Evolutionary conservation across 352 stramenopile species (phyloP), one percentile per base, ranked within the genome.

Genomic region (Phytophthora pistaciae): DNA sequence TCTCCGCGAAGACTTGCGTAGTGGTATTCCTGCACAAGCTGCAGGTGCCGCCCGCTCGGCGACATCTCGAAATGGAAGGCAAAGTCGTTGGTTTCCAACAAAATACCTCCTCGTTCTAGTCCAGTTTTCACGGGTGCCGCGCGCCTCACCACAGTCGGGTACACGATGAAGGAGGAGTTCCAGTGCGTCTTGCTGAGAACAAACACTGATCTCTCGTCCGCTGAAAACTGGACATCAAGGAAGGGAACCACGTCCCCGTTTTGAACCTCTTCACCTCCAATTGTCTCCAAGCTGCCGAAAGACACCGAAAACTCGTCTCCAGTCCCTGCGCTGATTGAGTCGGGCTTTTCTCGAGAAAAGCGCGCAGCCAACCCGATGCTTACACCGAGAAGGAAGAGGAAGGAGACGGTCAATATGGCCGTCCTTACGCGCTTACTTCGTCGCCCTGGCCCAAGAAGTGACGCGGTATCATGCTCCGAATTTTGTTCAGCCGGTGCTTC

Each of bases 91-190:
- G 84, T 93, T 42, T 89, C 79, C 16, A 92, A 58, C 68, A 94
- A 60, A 18, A 88, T 78, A 16, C 71, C 82, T 7, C 87, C 87
- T 20, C 74, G 74, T 60, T 94, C 87, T 54, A 79, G 66, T 0
- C 83, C 80, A 6, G 44, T 2, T n/a, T 70, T 54, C 16, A 81
- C 68, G 0, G 87, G 83, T 6, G 82, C 78, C 29, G 83, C 80
- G 44, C 81, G 78, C 59, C 84, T 91, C 6, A 83, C 83, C 11
- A 93, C 79, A 14, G 82, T 93, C 33, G 87, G 82, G 44, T 90
- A 91, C 46, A 94, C 85, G 31, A 94, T 77, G 58, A 92, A 94
- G 13, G 83, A 90, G 16, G 73, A 64, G 60, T 90, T 90, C 82
- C 80, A 91, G 48, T 82, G 61, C 20, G 65, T 33, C 69, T 94